Evolutionary conservation across 495 filamentous ascomycete species (phyloP).

Genomic region (Parathielavia appendiculata): DNA sequence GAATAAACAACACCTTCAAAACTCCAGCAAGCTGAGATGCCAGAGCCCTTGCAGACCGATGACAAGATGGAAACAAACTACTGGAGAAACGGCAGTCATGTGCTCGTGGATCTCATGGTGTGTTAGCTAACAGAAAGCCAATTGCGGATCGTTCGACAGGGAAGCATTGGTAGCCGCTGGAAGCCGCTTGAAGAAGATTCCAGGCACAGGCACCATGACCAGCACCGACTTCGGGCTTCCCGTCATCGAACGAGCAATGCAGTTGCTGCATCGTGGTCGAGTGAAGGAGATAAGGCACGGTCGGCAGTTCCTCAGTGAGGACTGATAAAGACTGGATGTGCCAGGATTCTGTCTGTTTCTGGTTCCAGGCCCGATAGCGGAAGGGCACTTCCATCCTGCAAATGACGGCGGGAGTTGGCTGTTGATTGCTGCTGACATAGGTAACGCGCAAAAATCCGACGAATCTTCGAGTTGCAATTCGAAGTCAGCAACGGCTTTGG

Average conservation of each 20-base stretch:
- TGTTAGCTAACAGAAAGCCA: constrained; percentile 34
- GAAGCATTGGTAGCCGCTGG: constrained; percentile 16
- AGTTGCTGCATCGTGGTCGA: constrained; percentile 10
- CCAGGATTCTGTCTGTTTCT: not conserved
- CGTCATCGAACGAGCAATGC: constrained; percentile 5
- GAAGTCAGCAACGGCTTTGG: not conserved
- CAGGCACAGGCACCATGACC: not conserved
- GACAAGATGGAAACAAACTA: constrained; percentile 13
- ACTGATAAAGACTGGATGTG: not conserved
- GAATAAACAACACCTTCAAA: not conserved
- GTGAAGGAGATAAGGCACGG: constrained; percentile 4
- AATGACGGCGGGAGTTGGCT: not conserved
- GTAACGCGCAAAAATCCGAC: not conserved
- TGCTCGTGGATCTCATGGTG: constrained; percentile 14
- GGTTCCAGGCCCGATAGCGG: constrained; percentile 1
- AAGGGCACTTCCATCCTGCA: not conserved
- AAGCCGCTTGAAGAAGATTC: constrained; percentile 9
- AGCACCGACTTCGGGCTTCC: constrained; percentile 29
- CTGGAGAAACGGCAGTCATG: constrained; percentile 23
- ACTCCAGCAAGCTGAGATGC: not conserved
- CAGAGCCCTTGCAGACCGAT: constrained; percentile 4
- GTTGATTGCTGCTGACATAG: not conserved
- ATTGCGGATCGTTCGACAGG: constrained; percentile 28
- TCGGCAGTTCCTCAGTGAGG: constrained; percentile 1
- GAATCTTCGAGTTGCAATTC: not conserved